Evolutionary conservation across 2,329 filamentous ascomycete genomes (phyloP).

Genomic region (Botryotinia globosa): DNA sequence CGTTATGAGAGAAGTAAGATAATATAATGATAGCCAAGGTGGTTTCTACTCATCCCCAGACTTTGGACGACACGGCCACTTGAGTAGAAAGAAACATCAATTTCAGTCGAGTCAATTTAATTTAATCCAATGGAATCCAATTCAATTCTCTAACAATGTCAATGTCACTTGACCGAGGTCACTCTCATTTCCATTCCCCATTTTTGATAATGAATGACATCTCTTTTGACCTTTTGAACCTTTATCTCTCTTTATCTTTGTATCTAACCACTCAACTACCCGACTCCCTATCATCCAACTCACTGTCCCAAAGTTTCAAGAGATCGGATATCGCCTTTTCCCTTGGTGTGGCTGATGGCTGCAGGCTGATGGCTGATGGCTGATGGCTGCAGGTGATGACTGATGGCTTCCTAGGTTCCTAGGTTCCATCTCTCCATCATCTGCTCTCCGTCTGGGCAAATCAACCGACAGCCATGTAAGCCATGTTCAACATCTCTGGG

Average conservation of each 20-base stretch:
- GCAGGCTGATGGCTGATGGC: not conserved
- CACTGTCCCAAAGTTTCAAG: not conserved
- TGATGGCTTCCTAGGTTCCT: too few relatives aligned
- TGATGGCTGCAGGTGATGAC: not conserved
- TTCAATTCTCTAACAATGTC: not conserved
- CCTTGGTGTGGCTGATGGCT: not conserved
- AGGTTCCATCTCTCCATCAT: not conserved
- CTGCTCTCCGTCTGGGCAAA: not conserved
- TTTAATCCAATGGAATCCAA: not conserved
- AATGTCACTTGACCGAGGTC: too few relatives aligned
- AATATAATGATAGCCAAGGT: not conserved
- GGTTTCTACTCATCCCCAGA: not conserved
- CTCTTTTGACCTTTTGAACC: not conserved
- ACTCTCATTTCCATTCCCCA: not conserved
- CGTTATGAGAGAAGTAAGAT: not conserved
- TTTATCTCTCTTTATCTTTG: not conserved
- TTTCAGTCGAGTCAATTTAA: not conserved
- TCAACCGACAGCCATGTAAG: not conserved
- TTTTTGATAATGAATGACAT: conserved; percentile 5
- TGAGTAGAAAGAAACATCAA: not conserved
- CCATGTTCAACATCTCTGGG: not conserved
- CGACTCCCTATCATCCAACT: not conserved
- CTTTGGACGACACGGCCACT: not conserved
- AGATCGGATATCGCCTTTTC: conserved; percentile 4
- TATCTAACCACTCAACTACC: conserved; percentile 5